phyloP scores from a whole-genome alignment of 371 early-diverging fungal genomes.

The Rhizopus sp. region DNA sequence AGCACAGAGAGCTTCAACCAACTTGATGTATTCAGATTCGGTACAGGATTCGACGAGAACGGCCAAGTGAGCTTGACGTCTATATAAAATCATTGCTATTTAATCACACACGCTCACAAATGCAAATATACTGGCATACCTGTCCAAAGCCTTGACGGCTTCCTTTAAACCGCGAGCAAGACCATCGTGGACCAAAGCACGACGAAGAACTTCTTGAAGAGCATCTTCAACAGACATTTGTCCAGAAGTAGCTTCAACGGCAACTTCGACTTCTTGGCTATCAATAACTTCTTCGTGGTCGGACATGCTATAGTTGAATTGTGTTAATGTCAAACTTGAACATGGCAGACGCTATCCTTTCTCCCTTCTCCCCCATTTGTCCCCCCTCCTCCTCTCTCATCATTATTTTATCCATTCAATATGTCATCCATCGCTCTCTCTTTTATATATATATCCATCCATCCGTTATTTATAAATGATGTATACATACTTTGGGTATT shows the following conservation, averaged over 20 bases:
- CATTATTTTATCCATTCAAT: background rate
- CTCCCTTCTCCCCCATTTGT: too few species aligned
- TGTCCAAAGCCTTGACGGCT: constrained; percentile 97
- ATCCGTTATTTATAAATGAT: background rate
- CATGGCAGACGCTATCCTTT: background rate
- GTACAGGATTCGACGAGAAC: constrained; percentile 95
- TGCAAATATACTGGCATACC: constrained; percentile 42
- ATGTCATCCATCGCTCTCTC: background rate
- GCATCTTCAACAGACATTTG: constrained; percentile 95
- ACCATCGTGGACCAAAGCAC: constrained; percentile 94
- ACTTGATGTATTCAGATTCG: constrained; percentile 93
- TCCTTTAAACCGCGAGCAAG: constrained; percentile 98
- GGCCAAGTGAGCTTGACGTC: constrained; percentile 88
- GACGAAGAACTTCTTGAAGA: constrained; percentile 95
- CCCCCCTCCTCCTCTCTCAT: background rate
- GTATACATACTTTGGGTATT: constrained; percentile 1
- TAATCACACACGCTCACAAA: background rate
- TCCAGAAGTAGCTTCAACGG: constrained; percentile 73
- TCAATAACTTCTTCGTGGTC: constrained; percentile 65
- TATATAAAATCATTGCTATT: constrained; percentile 5
- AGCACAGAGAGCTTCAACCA: constrained; percentile 97
- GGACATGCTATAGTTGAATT: constrained; percentile 42
- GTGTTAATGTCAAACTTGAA: background rate
- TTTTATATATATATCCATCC: background rate
- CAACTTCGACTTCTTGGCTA: constrained; percentile 78